Evolutionary conservation across 306 rosid genomes (phyloP).

Genomic region (Vigna trinervia): DNA sequence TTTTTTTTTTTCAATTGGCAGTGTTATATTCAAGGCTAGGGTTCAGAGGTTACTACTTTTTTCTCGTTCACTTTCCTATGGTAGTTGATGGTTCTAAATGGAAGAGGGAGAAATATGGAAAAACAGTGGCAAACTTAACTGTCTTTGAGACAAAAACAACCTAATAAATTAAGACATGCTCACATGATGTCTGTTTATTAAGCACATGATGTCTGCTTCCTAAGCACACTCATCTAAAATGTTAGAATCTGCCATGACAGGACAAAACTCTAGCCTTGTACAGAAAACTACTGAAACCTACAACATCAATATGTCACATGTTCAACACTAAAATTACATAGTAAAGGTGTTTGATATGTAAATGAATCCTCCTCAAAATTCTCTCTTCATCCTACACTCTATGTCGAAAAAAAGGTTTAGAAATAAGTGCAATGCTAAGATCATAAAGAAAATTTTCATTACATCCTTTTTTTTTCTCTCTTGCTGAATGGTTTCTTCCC

Average conservation of each 20-base stretch:
- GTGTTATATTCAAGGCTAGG: background rate
- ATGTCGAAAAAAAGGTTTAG: no score
- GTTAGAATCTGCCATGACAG: background rate
- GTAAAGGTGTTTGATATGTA: no score
- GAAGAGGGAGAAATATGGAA: background rate
- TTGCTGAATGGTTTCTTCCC: no score
- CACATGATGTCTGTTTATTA: background rate
- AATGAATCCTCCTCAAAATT: no score
- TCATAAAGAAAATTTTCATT: no score
- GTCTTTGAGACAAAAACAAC: background rate
- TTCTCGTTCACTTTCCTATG: background rate
- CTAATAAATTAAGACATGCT: background rate
- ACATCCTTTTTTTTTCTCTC: no score
- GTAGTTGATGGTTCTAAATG: background rate
- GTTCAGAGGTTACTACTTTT: no score
- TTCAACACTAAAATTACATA: background rate
- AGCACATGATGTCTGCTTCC: background rate
- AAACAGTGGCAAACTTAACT: background rate
- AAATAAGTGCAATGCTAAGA: no score
- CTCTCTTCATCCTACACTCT: no score
- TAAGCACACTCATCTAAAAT: background rate
- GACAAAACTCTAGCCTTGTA: background rate
- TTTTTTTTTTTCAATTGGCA: background rate
- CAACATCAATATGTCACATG: background rate
- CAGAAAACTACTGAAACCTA: background rate